Evolutionary conservation across 805 yeast species (phyloP), one percentile per base, ranked within the genome.

Genomic region (Brettanomyces naardenensis): DNA sequence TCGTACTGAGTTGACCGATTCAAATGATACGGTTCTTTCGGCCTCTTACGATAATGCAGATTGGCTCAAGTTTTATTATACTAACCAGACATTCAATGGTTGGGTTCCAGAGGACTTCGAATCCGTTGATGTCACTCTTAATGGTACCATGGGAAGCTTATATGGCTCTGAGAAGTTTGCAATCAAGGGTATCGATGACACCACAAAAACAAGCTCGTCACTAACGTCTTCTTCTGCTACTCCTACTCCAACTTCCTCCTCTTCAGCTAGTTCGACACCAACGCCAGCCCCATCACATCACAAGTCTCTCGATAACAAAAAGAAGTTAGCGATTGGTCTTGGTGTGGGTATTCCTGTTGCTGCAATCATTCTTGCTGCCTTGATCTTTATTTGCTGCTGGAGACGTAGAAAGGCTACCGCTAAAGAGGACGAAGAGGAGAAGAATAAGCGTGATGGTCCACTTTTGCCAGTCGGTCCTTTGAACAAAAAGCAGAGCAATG

Each of bases 261-360:
- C 64, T 17, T 20, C 62, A 3, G 29, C 58, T 5, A 31, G 67
- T 7, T 37, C 63, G 7, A 33, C 67, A 3, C 34, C 64, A 7
- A 35, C 68, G 4, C 41, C 61, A 2, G 33, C 66, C 13, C 3
- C 27, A 13, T 36, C 62, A 10, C 30, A 64, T 4, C 28, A 62
- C 9, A 52, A 33, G 19, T 28, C 37, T n/a, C 18, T 39, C 7
- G 30, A 35, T 10, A 17, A 35, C 7, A 31, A 36, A 25, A 80
- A 73, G 46, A 71, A 73, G 3, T 65, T 85, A n/a, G 95, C 95
- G 0, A 83, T 90, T 53, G 95, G 89, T 1, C 71, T 89, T 42
- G 97, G 96, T 39, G 89, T 84, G n/a, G 85, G 81, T 2, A 69
- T 92, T 33, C 95, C 95, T 1, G 61, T 75, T 3, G 69, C 70